Base-by-base conservation (phyloP, 306 rosid genomes). In the Trifolium dubium region DNA sequence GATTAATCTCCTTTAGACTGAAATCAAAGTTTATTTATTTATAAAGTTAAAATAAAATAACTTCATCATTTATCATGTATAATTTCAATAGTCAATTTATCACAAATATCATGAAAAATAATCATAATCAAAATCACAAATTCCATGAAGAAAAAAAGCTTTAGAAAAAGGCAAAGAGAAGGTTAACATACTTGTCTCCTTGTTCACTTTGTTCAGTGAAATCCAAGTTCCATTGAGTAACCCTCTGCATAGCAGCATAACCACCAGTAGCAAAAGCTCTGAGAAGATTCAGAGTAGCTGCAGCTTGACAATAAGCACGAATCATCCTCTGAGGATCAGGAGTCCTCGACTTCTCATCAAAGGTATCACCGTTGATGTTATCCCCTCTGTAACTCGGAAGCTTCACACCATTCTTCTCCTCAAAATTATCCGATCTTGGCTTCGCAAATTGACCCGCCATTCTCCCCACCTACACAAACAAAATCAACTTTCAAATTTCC, bases 401-500 rank as follows among this genome's bases (percentile, higher is more conserved):
- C 89, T 89, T 94, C 67, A 91, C 90, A 12, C 99, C 99, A 37
- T 94, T 14, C 71, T 87, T 87, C 93, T 88, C 99, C 83, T 94
- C 99, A n/a, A 92, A 94, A 5, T 80, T 2, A 0, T 94, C 99
- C 43, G 99, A 94, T 81, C 99, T 90, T 15, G 99, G 99, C 79
- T 91, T 94, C 5, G 98, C 98, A 77, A 94, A 94, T 69, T 94
- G 98, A 58, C 98, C 98, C 34, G 99, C 99, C 99, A 94, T 92
- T 84, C 99, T 85, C 9, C 99, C 99, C 51, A 94, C 97, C 99
- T 94, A 72, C 39, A 43, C 39, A 79, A 37, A 30, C 15, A 77
- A 49, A 37, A 37, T 0, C 17, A 5, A 44, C 73, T 17, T 55
- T 37, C 49, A 9, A 28, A 54, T 14, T 49, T 49, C 3, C 19